phyloP scores from a whole-genome alignment of 2,329 filamentous ascomycete species.

The Meredithiella fracta region DNA sequence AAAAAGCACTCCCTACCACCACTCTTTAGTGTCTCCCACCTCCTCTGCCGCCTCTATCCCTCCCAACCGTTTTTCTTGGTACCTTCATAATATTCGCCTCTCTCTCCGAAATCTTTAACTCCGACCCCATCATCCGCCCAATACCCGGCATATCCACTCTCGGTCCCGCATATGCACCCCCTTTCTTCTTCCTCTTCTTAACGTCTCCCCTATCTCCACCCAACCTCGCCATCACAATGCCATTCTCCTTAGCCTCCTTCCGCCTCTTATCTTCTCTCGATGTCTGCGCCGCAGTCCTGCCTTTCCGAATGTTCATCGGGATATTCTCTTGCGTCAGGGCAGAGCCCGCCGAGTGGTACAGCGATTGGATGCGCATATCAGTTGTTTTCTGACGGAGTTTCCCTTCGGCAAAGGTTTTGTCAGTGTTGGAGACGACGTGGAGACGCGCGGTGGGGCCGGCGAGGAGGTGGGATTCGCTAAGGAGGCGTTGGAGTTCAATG shows the following conservation, averaged over 20 bases:
- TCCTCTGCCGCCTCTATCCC: constrained; percentile 19
- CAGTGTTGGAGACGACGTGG: constrained; percentile 20
- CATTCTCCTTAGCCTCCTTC: constrained; percentile 72
- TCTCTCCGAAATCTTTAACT: constrained; percentile 58
- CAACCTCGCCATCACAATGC: constrained; percentile 61
- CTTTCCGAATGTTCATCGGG: constrained; percentile 73
- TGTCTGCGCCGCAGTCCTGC: constrained; percentile 55
- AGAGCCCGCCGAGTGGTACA: constrained; percentile 51
- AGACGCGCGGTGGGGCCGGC: constrained; percentile 31
- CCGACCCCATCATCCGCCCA: constrained; percentile 64
- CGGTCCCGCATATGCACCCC: constrained; percentile 31
- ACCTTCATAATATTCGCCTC: constrained; percentile 61
- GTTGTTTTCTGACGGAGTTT: constrained; percentile 64
- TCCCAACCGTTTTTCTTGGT: constrained; percentile 19
- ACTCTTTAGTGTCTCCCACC: background rate
- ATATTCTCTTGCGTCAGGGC: constrained; percentile 68
- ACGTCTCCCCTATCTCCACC: constrained; percentile 19
- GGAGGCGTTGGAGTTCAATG: constrained; percentile 74
- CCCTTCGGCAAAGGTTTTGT: constrained; percentile 37
- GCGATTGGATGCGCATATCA: constrained; percentile 65
- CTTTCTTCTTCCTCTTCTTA: constrained; percentile 25
- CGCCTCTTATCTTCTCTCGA: constrained; percentile 54
- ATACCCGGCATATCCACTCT: constrained; percentile 62
- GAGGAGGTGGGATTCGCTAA: constrained; percentile 83
- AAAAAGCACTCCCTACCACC: background rate